Base-by-base conservation (phyloP, 495 filamentous ascomycete species). In the Amphirosellinia nigrospora region DNA sequence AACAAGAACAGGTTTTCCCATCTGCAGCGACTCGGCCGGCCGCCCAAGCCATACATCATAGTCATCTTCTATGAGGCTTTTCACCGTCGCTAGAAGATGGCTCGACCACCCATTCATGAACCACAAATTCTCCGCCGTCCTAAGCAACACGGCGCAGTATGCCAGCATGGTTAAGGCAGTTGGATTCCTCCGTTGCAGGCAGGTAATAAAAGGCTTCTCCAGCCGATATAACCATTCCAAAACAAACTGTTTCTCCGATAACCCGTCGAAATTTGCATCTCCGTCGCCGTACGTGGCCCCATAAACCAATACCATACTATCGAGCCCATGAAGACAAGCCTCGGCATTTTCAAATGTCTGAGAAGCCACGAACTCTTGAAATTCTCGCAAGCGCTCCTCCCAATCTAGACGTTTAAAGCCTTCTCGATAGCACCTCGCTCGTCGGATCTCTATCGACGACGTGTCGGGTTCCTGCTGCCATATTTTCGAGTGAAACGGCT, bases 171-270 rank as follows among this genome's bases (percentile, higher is more conserved):
- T 48, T 1, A 64, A 43, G 43, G 43, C 41, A 9, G 41, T 48
- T 36, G 60, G 6, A 23, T 48, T 48, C 60, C 26, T 64, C 6
- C 2, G 43, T 9, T 36, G 28, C 4, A 50, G 16, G 30, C 10
- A 45, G 59, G 38, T 45, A 2, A 62, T 23, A 26, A 62, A 45
- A 5, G 11, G 19, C 26, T n/a, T 19, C 10, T 50, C 55, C 0
- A 63, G 55, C n/a, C 55, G 34, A 63, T 50, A 38, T 1, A 69
- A 21, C 65, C 52, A 59, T 21, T 23, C 52, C 23, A 68, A 60
- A 45, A 60, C 50, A 53, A 68, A 68, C 52, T 58, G 65, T 28
- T 59, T n/a, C 7, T 45, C 65, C 41, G 65, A 45, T 21, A 34
- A 8, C 3, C 46, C 50, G 36, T 68, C 50, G 50, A 21, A 53